A percentile compares a stretch with the other conserved stretches of the same genome.
Conservation (phyloP, 2,329 filamentous ascomycete species). For the Colletotrichum destructivum region DNA sequence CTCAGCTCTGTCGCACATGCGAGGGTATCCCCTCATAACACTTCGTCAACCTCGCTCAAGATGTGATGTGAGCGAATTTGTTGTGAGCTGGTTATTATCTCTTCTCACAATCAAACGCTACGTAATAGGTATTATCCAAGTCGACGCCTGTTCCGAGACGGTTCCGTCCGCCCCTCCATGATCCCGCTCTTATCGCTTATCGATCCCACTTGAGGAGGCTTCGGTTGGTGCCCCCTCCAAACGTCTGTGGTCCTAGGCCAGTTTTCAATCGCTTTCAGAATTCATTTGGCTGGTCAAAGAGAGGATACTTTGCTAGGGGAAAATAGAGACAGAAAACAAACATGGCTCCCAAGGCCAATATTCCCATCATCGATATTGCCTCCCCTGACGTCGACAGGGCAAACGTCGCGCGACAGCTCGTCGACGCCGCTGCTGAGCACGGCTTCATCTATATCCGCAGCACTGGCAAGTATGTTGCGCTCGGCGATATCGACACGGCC, state of each 20-base stretch:
- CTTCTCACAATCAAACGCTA: conserved; percentile 19
- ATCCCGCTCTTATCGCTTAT: conserved; percentile 42
- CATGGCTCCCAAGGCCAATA: conserved; percentile 60
- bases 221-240: conserved; percentile 19
- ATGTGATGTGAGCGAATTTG: not conserved
- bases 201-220: conserved; percentile 40
- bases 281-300: not conserved
- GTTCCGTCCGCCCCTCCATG: conserved; percentile 29
- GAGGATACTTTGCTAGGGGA: not conserved
- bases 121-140: conserved; percentile 37
- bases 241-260: conserved; percentile 5
- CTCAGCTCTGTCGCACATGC: not conserved
- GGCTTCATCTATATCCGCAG: conserved; percentile 94
- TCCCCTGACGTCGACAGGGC: conserved; percentile 66
- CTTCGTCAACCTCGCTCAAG: not conserved
- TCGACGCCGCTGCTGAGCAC: conserved; percentile 84
- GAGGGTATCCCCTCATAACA: not conserved
- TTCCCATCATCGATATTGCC: conserved; percentile 89
- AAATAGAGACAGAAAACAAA: not conserved
- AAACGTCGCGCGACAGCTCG: conserved; percentile 76
- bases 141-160: conserved; percentile 11
- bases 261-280: not conserved
- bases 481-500: conserved; percentile 75
- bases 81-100: not conserved
- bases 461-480: conserved; percentile 77